phyloP scores from a whole-genome alignment of 2,329 filamentous ascomycete species.

The Colletotrichum spinosum region DNA sequence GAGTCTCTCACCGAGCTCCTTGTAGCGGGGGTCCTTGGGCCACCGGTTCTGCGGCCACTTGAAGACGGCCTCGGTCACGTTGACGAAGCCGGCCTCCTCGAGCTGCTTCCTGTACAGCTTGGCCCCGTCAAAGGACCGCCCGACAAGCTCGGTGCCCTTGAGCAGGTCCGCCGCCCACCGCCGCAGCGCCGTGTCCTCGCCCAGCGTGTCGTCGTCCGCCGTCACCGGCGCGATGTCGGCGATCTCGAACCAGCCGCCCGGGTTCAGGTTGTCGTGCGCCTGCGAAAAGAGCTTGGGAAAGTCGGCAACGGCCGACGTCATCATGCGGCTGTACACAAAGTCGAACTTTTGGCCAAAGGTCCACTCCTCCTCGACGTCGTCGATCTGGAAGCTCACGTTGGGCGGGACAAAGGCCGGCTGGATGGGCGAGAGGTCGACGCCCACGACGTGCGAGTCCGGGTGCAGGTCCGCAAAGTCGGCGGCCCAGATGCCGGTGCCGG shows the following conservation, averaged over 20 bases:
- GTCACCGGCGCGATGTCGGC: conserved; percentile 55
- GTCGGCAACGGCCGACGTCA: conserved; percentile 50
- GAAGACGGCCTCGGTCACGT: conserved; percentile 60
- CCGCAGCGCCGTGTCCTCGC: conserved; percentile 41
- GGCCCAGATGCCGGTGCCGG: conserved; percentile 59
- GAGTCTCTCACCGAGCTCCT: conserved; percentile 57
- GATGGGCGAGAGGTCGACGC: conserved; percentile 57
- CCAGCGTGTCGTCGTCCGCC: conserved; percentile 56
- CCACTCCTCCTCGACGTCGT: conserved; percentile 57
- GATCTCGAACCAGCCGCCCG: conserved; percentile 58
- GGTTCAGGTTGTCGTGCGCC: conserved; percentile 45
- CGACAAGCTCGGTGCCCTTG: conserved; percentile 45
- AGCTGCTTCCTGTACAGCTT: conserved; percentile 52
- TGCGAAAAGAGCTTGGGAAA: conserved; percentile 52
- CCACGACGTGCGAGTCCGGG: conserved; percentile 44
- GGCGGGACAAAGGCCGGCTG: conserved; percentile 57
- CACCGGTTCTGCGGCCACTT: conserved; percentile 64
- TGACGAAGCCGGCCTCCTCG: conserved; percentile 63
- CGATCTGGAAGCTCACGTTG: conserved; percentile 61
- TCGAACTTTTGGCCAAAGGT: conserved; percentile 53
- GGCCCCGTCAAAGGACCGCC: conserved; percentile 45
- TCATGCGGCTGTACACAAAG: conserved; percentile 53
- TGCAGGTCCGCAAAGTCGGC: conserved; percentile 52
- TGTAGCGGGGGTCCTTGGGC: conserved; percentile 62
- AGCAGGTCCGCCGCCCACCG: conserved; percentile 48